These are phyloP conservation scores for Talaromyces marneffei DNA, from an alignment of 2,329 filamentous ascomycete species.

Conservation along the genomic window DNA sequence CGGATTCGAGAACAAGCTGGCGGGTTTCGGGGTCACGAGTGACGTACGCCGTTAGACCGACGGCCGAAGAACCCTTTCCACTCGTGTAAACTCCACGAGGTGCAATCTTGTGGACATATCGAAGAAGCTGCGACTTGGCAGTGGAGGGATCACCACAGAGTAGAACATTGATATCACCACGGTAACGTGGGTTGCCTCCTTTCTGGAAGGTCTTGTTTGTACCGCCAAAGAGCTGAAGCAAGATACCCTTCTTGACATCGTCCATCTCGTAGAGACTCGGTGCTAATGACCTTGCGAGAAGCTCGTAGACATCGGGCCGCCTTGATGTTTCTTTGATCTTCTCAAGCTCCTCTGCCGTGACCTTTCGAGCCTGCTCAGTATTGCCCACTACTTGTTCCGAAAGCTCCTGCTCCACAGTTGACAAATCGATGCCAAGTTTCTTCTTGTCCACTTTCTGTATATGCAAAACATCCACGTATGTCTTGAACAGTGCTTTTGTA, in stretches of 20 bases:
- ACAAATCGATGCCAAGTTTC: conserved; percentile 82
- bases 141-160: conserved; percentile 97
- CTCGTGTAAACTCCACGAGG: conserved; percentile 77
- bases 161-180: conserved; percentile 94
- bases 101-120: conserved; percentile 96
- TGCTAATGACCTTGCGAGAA: conserved; percentile 82
- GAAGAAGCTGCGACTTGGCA: conserved; percentile 86
- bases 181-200: conserved; percentile 88
- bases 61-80: conserved; percentile 68
- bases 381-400: conserved; percentile 65
- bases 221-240: conserved; percentile 92
- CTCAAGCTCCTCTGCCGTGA: conserved; percentile 78
- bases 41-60: conserved; percentile 71
- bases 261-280: conserved; percentile 98
- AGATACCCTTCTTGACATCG: conserved; percentile 96
- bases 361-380: conserved; percentile 75
- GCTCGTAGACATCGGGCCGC: conserved; percentile 83
- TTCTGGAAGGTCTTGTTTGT: conserved; percentile 98
- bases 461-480: conserved; percentile 90
- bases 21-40: conserved; percentile 68
- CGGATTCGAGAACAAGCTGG: conserved; percentile 68
- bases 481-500: conserved; percentile 95
- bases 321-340: conserved; percentile 77
- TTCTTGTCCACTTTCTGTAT: conserved; percentile 96
- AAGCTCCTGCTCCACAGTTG: conserved; percentile 78